Conservation (phyloP, 2,329 filamentous ascomycete genomes). For the Pseudogymnoascus sp. region DNA sequence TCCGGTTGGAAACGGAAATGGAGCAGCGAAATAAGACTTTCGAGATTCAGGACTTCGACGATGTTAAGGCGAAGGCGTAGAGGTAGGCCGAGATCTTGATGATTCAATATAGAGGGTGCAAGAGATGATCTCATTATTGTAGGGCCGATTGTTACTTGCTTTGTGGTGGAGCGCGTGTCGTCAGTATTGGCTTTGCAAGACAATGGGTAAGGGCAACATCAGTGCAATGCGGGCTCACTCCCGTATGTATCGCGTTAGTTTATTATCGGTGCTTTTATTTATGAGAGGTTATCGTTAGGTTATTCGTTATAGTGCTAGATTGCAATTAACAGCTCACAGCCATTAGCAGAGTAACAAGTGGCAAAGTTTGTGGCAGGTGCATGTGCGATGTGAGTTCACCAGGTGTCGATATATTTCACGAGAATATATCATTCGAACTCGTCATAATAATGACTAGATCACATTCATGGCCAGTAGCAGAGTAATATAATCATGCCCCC, state of each 20-base stretch:
- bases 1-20: background rate
- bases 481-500: background rate
- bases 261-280: background rate
- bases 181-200: too few species aligned
- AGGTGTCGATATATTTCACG: background rate
- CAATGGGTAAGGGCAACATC: too few species aligned
- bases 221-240: too few species aligned
- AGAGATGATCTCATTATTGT: background rate
- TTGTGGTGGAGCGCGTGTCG: background rate
- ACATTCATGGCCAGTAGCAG: background rate
- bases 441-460: background rate
- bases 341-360: background rate
- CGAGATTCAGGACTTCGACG: background rate
- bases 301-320: background rate
- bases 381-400: background rate
- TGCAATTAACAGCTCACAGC: background rate
- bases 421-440: conserved; percentile 50
- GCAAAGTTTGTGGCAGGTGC: background rate
- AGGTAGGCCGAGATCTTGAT: background rate
- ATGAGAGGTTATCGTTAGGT: background rate
- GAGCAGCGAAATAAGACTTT: background rate
- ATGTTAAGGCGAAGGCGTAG: background rate
- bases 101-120: background rate
- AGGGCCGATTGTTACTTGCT: background rate
- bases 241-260: background rate